Evolutionary conservation across 2,329 filamentous ascomycete species (phyloP).

Genomic region (Pyricularia grisea): DNA sequence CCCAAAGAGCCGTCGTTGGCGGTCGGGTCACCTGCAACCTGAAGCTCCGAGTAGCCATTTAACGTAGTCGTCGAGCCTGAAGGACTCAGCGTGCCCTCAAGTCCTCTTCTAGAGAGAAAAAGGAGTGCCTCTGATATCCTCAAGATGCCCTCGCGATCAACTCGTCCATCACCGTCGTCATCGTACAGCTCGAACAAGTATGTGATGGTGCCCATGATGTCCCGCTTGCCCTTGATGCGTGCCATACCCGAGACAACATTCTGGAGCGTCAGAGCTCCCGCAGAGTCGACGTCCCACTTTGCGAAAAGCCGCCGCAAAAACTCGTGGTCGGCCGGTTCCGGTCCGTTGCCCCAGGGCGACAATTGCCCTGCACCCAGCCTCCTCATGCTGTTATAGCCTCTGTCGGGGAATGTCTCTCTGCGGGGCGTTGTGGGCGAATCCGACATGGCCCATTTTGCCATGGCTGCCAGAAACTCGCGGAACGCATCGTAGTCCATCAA

Average conservation of each 20-base stretch:
- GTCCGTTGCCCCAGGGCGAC: slow-evolving; percentile 46
- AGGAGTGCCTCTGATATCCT: slow-evolving; percentile 89
- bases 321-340: slow-evolving; percentile 80
- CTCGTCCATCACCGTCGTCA: slow-evolving; percentile 80
- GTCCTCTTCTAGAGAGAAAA: slow-evolving; percentile 81
- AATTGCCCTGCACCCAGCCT: slow-evolving; percentile 32
- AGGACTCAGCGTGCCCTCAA: slow-evolving; percentile 66
- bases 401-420: slow-evolving; percentile 35
- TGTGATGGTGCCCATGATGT: slow-evolving; percentile 96
- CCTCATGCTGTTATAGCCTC: slow-evolving; percentile 45
- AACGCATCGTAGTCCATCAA: slow-evolving; percentile 98
- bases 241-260: slow-evolving; percentile 89
- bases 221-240: slow-evolving; percentile 81
- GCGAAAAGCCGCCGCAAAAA: slow-evolving; percentile 83
- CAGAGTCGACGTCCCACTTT: slow-evolving; percentile 76
- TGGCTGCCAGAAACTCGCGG: slow-evolving; percentile 81
- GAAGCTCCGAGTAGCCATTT: slow-evolving; percentile 26
- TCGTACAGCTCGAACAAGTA: slow-evolving; percentile 99
- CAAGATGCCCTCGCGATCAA: slow-evolving; percentile 90
- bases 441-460: slow-evolving; percentile 87
- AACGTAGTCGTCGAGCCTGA: slow-evolving; percentile 48
- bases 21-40: slow-evolving; percentile 7
- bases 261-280: slow-evolving; percentile 72
- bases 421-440: slow-evolving; percentile 62
- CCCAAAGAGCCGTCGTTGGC: not conserved